phyloP scores from a whole-genome alignment of 179 eudicot species.

The Beta macrorhiza region DNA sequence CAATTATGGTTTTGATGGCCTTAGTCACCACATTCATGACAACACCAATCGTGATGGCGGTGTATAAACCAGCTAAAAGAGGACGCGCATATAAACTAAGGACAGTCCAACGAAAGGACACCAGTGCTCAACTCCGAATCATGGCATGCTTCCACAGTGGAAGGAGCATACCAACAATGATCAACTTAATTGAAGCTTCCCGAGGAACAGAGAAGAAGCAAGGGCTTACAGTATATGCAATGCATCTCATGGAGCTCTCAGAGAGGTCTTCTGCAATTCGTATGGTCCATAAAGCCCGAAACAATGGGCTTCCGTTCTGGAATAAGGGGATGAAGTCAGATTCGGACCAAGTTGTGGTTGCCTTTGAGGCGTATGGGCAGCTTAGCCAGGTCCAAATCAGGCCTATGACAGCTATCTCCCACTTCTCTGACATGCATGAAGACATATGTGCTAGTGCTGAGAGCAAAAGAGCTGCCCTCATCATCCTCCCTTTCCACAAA shows the following conservation, averaged over 20 bases:
- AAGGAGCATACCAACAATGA: constrained; percentile 56
- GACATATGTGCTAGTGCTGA: constrained; percentile 74
- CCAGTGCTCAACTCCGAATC: constrained; percentile 48
- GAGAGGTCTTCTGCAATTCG: constrained; percentile 74
- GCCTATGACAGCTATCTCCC: constrained; percentile 81
- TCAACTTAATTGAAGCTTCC: constrained; percentile 63
- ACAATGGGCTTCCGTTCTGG: constrained; percentile 79
- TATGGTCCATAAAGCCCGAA: constrained; percentile 75
- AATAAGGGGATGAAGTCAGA: constrained; percentile 42
- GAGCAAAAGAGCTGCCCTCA: constrained; percentile 52
- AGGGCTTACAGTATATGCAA: constrained; percentile 58
- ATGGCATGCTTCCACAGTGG: constrained; percentile 71
- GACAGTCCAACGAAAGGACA: constrained; percentile 53
- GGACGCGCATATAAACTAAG: constrained; percentile 48
- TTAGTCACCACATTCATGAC: constrained; percentile 83
- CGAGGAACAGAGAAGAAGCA: constrained; percentile 56
- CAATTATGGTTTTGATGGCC: constrained; percentile 87
- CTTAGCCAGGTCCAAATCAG: constrained; percentile 61
- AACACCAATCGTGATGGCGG: constrained; percentile 71
- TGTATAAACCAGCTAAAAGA: constrained; percentile 69
- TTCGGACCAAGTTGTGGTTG: constrained; percentile 63
- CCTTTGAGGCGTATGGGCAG: constrained; percentile 74
- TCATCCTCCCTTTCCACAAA: constrained; percentile 78
- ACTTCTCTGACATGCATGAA: constrained; percentile 58
- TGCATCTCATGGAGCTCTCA: constrained; percentile 80